Base-by-base conservation (phyloP, 2,329 filamentous ascomycete genomes). In the Aspergillus ruber region DNA sequence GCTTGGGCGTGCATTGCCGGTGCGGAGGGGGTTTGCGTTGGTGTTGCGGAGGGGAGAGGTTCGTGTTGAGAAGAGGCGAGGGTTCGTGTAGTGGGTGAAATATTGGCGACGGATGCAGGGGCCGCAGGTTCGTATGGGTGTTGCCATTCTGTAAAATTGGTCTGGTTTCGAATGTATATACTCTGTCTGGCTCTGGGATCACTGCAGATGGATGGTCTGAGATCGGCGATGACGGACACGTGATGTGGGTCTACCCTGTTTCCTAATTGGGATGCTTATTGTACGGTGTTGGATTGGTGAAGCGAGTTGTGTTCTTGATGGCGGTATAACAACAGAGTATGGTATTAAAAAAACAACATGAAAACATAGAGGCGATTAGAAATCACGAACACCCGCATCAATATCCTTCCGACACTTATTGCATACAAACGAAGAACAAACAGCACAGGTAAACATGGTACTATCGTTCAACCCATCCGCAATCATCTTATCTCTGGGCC, bases 1-100 rank as follows among this genome's bases (percentile, higher is more conserved):
- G 44, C 43, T 44, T 38, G 54, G 49, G 20, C 39, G 39, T 21
- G 44, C 50, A 41, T 52, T 52, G 32, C 47, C 51, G 32, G 54
- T 55, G 23, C 63, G 64, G 49, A 67, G 59, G 7, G 65, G 63
- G 45, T 67, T 67, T 3, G 45, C 58, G 36, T 47, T 47, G 36
- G 50, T 48, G 42, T 56, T 51, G 49, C 60, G 62, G 50, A 67
- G 55, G 15, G 53, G 45, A 23, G 50, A 52, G 42, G 57, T 59
- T n/a, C 15, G 17, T n/a, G 61, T 63, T 23, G 61, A 61, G 43
- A 67, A 42, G 48, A 54, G 49, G 4, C 55, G 60, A 45, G 50
- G 33, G 32, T 18, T 42, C 10, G 33, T 43, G 36, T 39, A 41
- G 21, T 42, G 42, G 8, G 25, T 32, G 43, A 50, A 50, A 40